Base-by-base conservation (phyloP, 1,284 basidiomycete genomes). In the Schizophyllum amplum region DNA sequence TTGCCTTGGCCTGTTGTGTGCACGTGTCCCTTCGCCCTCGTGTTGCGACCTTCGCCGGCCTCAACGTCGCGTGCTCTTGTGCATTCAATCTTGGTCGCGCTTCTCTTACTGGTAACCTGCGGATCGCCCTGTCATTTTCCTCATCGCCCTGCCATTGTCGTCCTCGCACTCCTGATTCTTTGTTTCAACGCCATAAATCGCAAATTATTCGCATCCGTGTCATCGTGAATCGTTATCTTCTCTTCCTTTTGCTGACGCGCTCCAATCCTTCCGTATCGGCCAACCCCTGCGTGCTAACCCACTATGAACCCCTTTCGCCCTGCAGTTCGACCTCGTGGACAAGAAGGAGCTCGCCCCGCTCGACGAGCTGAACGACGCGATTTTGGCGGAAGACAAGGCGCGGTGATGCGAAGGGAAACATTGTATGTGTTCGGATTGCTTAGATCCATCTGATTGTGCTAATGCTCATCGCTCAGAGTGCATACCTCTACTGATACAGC, bases 321-420 rank as follows among this genome's bases (percentile, higher is more conserved):
- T 56, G 4, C 63, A 95, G 92, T 99, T 99, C 72, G 85, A 94
- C 67, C 82, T 99, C n/a, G 84, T 99, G 24, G 95, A 98, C 66
- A 92, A 93, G 78, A 95, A 95, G 71, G 97, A 99, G 70, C 80
- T 99, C 11, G 91, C 92, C 7, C 97, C 97, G 0, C 76, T 99
- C 55, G 94, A 95, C 61, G 97, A 99, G 70, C 82, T 99, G 63
- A 99, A 99, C 72, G 92, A 94, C 65, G 93, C 92, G 2, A 96
- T 99, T 66, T 77, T 98, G 25, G 85, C 88, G 2, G 92, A 95
- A 71, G 88, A 90, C 66, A 86, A 84, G 70, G 65, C 69, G n/a
- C 77, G 33, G 17, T 42, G 33, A 42, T 13, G 33, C 13, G 17
- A 17, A 9, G 33, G 2, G 11, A 13, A 42, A 42, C 2, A n/a